Conservation (phyloP, 352 stramenopile species). For the Globisporangium spiculum region DNA sequence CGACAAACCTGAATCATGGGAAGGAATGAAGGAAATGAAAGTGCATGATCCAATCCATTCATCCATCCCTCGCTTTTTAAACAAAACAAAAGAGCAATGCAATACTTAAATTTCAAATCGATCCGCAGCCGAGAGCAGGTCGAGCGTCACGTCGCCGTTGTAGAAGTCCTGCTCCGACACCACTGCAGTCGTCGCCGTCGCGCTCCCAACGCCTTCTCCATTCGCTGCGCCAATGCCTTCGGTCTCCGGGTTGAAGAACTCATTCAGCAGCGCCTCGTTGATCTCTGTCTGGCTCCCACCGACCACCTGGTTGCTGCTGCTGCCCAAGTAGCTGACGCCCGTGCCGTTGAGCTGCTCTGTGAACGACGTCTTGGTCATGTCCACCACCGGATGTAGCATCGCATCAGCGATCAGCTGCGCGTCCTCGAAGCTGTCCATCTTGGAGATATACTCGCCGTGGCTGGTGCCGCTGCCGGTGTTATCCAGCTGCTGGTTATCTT, state of each 20-base stretch:
- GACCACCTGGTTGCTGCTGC: constrained; percentile 20
- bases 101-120: constrained; percentile 53
- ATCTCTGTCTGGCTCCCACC: constrained; percentile 2
- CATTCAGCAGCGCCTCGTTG: constrained; percentile 29
- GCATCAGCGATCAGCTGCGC: constrained; percentile 28
- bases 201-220: constrained; percentile 6
- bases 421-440: constrained; percentile 27
- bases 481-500: constrained; percentile 10
- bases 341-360: constrained; percentile 38
- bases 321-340: constrained; percentile 19
- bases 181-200: constrained; percentile 19
- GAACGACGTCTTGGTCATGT: constrained; percentile 30
- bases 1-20: too few species aligned
- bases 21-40: background rate
- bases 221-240: background rate
- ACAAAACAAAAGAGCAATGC: constrained; percentile 3
- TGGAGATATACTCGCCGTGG: constrained; percentile 15
- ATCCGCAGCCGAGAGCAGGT: constrained; percentile 39
- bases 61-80: constrained; percentile 1
- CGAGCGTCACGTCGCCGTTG: constrained; percentile 37
- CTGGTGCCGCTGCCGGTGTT: constrained; percentile 5
- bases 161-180: constrained; percentile 63
- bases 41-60: background rate
- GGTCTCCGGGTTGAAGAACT: constrained; percentile 38
- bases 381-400: constrained; percentile 32